These are phyloP conservation scores for Sophora flavescens DNA, from an alignment of 306 rosid genomes.

Conservation along the genomic window DNA sequence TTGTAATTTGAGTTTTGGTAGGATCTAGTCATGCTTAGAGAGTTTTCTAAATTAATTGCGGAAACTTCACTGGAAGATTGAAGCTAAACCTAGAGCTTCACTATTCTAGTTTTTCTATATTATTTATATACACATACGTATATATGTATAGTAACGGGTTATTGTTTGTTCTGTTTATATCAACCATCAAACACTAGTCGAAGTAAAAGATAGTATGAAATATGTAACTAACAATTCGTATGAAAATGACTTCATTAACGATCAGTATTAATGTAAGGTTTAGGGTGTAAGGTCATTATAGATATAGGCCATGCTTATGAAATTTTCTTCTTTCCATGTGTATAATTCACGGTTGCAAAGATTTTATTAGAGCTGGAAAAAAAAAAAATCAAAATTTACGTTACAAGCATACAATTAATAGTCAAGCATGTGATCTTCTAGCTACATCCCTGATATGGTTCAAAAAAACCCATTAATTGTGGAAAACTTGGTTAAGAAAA, in stretches of 20 bases:
- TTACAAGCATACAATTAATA: too few species aligned
- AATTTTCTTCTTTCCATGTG: background rate
- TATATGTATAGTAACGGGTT: background rate
- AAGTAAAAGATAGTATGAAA: background rate
- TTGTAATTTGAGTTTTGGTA: constrained; percentile 39
- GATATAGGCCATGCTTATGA: background rate
- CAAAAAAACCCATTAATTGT: too few species aligned
- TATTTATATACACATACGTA: background rate
- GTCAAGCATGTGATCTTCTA: too few species aligned
- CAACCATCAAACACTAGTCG: background rate
- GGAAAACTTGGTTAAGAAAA: too few species aligned
- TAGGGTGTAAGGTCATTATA: background rate
- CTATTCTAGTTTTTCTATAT: constrained; percentile 5
- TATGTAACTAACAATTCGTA: background rate
- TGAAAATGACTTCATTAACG: background rate
- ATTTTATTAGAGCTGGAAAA: too few species aligned
- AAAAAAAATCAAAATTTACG: too few species aligned
- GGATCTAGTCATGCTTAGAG: constrained; percentile 46
- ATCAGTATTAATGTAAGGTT: background rate
- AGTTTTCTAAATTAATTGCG: constrained; percentile 36
- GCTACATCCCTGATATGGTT: too few species aligned
- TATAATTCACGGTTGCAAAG: background rate
- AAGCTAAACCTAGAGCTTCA: constrained; percentile 43
- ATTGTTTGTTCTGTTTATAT: background rate
- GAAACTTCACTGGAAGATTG: constrained; percentile 19